These are phyloP conservation scores for Angomonas deanei DNA, from an alignment of 208 protist genomes.

Conservation along the genomic window DNA sequence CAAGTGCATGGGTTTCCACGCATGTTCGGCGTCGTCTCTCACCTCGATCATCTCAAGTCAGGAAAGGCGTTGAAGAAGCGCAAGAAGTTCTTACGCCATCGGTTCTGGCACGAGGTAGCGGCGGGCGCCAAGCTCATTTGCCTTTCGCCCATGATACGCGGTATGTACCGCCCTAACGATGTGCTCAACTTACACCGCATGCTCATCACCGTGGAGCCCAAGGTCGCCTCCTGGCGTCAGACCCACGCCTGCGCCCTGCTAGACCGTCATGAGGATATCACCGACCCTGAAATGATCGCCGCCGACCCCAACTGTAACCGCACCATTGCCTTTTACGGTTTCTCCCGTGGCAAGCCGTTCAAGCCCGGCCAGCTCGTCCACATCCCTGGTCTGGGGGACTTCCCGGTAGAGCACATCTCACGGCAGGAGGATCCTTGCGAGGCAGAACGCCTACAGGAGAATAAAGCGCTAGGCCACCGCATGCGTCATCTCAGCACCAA, in stretches of 20 bases:
- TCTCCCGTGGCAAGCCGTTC: conserved; percentile 95
- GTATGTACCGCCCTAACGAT: conserved; percentile 96
- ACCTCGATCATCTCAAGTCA: conserved; percentile 97
- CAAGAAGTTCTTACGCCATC: conserved; percentile 97
- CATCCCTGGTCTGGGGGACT: conserved; percentile 98
- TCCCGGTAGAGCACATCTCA: conserved; percentile 81
- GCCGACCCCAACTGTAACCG: conserved; percentile 68
- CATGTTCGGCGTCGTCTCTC: conserved; percentile 98
- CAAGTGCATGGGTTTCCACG: conserved; percentile 98
- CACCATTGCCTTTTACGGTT: conserved; percentile 97
- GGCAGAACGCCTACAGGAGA: conserved; percentile 32
- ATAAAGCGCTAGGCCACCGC: conserved; percentile 53
- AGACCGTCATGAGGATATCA: conserved; percentile 98
- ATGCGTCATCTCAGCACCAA: conserved; percentile 93
- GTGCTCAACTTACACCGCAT: conserved; percentile 97
- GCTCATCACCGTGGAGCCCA: conserved; percentile 95
- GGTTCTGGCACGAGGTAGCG: conserved; percentile 92
- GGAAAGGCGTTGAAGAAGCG: conserved; percentile 94
- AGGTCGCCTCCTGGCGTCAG: conserved; percentile 95
- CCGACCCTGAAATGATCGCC: conserved; percentile 84
- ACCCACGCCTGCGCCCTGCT: conserved; percentile 97
- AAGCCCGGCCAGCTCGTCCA: conserved; percentile 92
- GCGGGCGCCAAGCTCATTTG: conserved; percentile 97
- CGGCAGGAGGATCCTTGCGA: conserved; percentile 95
- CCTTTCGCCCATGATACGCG: conserved; percentile 93